These are phyloP conservation scores for Saitozyma podzolica DNA, from an alignment of 768 basidiomycete genomes.

Conservation along the genomic window DNA sequence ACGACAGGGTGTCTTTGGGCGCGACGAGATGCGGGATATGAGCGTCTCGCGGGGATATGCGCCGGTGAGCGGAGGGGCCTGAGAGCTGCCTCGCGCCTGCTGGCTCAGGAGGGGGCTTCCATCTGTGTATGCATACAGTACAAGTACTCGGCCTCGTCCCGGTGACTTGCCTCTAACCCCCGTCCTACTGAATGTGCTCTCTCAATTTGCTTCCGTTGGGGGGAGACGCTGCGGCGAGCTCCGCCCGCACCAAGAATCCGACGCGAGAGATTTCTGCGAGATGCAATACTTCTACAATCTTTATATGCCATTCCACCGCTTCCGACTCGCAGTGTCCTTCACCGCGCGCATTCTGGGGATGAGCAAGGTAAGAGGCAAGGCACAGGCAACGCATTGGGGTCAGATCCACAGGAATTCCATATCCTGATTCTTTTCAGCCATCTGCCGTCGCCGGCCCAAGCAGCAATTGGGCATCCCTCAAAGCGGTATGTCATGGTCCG, in stretches of 20 bases:
- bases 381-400: neutral
- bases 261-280: neutral
- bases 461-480: constrained; percentile 64
- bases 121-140: constrained; percentile 2
- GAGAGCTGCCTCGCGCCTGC: neutral
- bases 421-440: neutral
- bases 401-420: neutral
- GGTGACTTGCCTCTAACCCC: neutral
- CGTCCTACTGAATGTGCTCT: neutral
- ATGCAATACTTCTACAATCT: neutral
- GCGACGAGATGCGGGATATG: neutral
- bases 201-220: neutral
- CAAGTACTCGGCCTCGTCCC: too few species aligned
- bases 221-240: neutral
- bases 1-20: neutral
- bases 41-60: constrained; percentile 1
- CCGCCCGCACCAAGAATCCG: neutral
- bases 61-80: constrained; percentile 12
- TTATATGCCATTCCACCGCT: neutral
- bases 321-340: neutral
- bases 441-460: constrained; percentile 52
- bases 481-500: constrained; percentile 55
- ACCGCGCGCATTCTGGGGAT: too few species aligned
- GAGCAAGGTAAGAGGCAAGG: too few species aligned
- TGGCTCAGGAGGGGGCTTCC: too few species aligned